These are phyloP conservation scores for Pyrenochaeta sp. DNA, from an alignment of 2,329 filamentous ascomycete species.

Conservation along the genomic window DNA sequence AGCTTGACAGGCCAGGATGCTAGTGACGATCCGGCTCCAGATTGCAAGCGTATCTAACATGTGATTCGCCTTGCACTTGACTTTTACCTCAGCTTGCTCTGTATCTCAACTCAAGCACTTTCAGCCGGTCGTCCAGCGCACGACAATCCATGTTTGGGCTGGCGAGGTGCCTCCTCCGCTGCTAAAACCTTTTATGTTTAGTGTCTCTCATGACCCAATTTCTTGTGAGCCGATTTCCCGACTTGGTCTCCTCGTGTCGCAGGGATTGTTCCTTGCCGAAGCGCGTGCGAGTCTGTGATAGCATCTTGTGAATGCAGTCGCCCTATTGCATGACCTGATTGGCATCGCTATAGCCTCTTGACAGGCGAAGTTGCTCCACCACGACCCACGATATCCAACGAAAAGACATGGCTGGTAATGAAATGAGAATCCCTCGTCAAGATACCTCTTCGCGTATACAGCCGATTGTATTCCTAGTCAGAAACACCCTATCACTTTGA, in stretches of 20 bases:
- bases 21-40: not conserved
- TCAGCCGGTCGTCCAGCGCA: not conserved
- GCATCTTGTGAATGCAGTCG: too few relatives aligned
- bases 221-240: conserved; percentile 16
- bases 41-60: not conserved
- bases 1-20: not conserved
- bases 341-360: too few relatives aligned
- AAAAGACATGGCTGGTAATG: too few relatives aligned
- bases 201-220: conserved; percentile 3
- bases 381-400: too few relatives aligned
- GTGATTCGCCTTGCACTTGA: not conserved
- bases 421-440: too few relatives aligned
- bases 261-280: too few relatives aligned
- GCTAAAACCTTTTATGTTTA: not conserved
- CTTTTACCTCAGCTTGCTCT: not conserved
- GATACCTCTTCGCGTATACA: too few relatives aligned
- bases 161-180: not conserved
- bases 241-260: conserved; percentile 6
- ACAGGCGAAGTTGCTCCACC: too few relatives aligned
- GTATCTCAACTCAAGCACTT: not conserved
- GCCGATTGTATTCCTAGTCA: too few relatives aligned
- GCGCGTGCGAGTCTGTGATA: too few relatives aligned
- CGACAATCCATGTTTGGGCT: not conserved
- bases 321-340: too few relatives aligned
- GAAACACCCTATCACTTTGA: too few relatives aligned